Percentiles rank a stretch among this genome's conserved stretches.
phyloP scores from a whole-genome alignment of 345 rosid species.

The Eucalyptus cloeziana region DNA sequence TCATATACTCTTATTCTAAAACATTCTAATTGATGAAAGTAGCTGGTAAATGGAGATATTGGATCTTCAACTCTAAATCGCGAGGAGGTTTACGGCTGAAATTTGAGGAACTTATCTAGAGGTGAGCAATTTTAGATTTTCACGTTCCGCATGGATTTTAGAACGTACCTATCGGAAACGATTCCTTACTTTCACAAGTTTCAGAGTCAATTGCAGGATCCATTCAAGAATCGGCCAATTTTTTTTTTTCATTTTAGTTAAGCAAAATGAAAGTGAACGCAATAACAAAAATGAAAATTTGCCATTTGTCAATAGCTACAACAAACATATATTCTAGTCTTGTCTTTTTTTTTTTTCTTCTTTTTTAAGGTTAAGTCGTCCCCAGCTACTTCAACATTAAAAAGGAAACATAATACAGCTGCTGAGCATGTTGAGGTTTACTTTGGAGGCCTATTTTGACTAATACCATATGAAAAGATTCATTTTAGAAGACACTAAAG shows the following conservation, averaged over 20 bases:
- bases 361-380: neutral
- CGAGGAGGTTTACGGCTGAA: neutral
- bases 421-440: neutral
- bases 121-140: neutral
- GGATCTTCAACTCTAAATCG: neutral
- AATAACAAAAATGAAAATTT: no score
- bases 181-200: neutral
- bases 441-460: neutral
- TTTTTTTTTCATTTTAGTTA: no score
- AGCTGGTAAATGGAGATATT: neutral
- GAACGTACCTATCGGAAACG: fast-evolving
- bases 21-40: neutral
- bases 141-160: no score
- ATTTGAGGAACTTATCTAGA: no score
- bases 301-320: neutral
- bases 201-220: fast-evolving
- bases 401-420: neutral
- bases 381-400: neutral
- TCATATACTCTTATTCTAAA: neutral
- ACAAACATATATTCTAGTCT: neutral
- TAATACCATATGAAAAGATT: neutral
- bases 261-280: neutral
- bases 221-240: fast-evolving
- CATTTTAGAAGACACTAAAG: neutral
- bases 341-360: no score